Conservation (phyloP, 2,329 filamentous ascomycete species). For the Xylaria sp. region DNA sequence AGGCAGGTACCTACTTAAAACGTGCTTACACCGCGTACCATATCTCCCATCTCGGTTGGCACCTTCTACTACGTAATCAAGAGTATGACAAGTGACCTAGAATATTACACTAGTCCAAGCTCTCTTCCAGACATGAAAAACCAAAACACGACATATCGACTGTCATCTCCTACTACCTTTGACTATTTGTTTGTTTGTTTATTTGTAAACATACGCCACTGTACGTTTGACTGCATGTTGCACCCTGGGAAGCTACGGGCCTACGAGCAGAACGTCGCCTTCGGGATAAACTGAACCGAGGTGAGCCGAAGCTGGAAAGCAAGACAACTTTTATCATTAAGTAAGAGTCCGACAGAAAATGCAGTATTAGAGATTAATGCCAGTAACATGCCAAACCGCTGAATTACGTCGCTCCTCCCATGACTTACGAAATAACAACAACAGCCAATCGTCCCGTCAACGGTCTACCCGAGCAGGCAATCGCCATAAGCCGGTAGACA, state of each 20-base stretch:
- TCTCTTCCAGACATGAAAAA: slow-evolving; percentile 4
- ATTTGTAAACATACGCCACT: too few relatives aligned
- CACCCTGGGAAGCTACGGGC: slow-evolving; percentile 1
- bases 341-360: neutral
- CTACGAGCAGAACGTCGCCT: neutral
- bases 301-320: slow-evolving; percentile 10
- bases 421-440: slow-evolving; percentile 2
- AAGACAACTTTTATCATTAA: slow-evolving; percentile 23
- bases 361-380: slow-evolving; percentile 24
- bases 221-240: too few relatives aligned
- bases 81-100: neutral
- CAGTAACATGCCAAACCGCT: neutral
- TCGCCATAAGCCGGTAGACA: slow-evolving; percentile 40
- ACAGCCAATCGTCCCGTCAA: neutral
- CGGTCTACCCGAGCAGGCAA: slow-evolving; percentile 23
- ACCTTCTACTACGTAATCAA: neutral
- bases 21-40: slow-evolving; percentile 18
- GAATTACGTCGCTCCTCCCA: neutral
- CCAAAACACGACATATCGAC: neutral
- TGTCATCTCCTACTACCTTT: too few relatives aligned
- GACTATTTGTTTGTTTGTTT: neutral
- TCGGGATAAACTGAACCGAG: slow-evolving; percentile 17
- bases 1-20: slow-evolving; percentile 4
- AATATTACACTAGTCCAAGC: slow-evolving; percentile 5
- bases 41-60: neutral